Percentiles rank a stretch among this genome's conserved stretches.
Evolutionary conservation across 23 red algal genomes (phyloP).

Genomic region (Gracilaria vermiculophylla): DNA sequence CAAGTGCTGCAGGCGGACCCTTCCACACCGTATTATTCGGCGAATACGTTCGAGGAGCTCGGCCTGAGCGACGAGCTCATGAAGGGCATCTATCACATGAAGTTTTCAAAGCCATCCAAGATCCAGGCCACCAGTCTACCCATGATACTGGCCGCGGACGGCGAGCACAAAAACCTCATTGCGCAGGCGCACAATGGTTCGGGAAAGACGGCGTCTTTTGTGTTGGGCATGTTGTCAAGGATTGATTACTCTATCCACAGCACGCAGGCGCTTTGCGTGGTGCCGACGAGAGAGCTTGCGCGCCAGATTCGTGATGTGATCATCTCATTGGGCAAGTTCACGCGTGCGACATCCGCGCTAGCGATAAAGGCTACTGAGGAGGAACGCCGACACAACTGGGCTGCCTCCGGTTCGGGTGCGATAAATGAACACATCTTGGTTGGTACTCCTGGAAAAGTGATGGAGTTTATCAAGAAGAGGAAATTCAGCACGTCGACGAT

Average conservation of each 20-base stretch:
- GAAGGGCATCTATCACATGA: slow-evolving; percentile 91
- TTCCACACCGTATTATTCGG: slow-evolving; percentile 81
- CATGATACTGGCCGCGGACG: slow-evolving; percentile 68
- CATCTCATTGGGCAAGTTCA: slow-evolving; percentile 82
- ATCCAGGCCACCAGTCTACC: slow-evolving; percentile 95
- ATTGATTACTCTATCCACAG: slow-evolving; percentile 44
- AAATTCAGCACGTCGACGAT: slow-evolving; percentile 55
- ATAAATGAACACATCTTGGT: slow-evolving; percentile 86
- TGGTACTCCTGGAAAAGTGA: slow-evolving; percentile 91
- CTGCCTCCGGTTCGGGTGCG: neutral
- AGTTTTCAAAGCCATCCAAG: slow-evolving; percentile 96
- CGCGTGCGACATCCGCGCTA: slow-evolving; percentile 44
- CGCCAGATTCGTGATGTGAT: slow-evolving; percentile 90
- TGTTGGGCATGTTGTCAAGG: slow-evolving; percentile 88
- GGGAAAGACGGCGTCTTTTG: slow-evolving; percentile 97
- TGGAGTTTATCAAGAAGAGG: slow-evolving; percentile 78
- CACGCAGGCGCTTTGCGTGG: slow-evolving; percentile 89
- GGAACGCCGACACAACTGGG: slow-evolving; percentile 45
- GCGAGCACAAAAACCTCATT: slow-evolving; percentile 82
- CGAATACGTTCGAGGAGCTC: slow-evolving; percentile 90
- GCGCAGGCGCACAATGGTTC: slow-evolving; percentile 96
- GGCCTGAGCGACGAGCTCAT: slow-evolving; percentile 71
- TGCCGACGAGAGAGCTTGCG: slow-evolving; percentile 94
- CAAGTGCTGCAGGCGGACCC: slow-evolving; percentile 85
- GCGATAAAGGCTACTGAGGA: slow-evolving; percentile 88